A percentile compares a stretch with the other conserved stretches of the same genome.
Conservation (phyloP, 2,329 filamentous ascomycete species). For the Aspergillus quadrilineatus region DNA sequence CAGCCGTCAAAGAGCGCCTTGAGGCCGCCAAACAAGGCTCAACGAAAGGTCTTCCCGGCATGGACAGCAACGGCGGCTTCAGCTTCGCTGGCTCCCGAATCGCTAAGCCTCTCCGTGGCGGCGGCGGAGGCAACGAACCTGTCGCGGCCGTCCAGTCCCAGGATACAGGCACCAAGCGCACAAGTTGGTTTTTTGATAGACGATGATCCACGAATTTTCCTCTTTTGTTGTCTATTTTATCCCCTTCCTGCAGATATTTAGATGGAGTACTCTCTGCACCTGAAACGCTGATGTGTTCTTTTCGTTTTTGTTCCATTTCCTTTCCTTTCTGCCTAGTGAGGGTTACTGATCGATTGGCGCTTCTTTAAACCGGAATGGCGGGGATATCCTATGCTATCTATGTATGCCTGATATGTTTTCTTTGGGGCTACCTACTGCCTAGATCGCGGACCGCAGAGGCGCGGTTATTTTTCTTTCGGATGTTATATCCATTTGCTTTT, state of each 20-base stretch:
- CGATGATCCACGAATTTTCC: conserved; percentile 36
- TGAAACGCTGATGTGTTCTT: not conserved
- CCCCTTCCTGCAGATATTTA: conserved; percentile 24
- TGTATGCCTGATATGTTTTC: not conserved
- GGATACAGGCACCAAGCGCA: conserved; percentile 68
- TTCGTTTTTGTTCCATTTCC: not conserved
- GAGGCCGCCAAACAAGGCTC: conserved; percentile 92
- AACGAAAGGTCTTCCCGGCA: conserved; percentile 74
- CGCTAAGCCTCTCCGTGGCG: conserved; percentile 63
- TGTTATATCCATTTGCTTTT: not conserved
- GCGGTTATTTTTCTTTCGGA: not conserved
- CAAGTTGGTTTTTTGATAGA: conserved; percentile 53
- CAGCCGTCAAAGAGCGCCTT: conserved; percentile 94
- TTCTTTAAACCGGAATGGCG: not conserved
- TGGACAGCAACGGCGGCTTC: conserved; percentile 66
- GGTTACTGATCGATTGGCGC: not conserved
- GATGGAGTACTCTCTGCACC: conserved; percentile 1
- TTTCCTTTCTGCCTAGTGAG: not conserved
- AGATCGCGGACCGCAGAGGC: not conserved
- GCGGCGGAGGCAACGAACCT: conserved; percentile 36
- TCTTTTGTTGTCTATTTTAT: conserved; percentile 29
- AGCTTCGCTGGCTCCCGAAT: conserved; percentile 65
- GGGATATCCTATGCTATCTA: not conserved
- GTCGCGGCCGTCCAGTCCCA: conserved; percentile 62
- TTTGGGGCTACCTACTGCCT: not conserved